Conservation (phyloP, 495 filamentous ascomycete genomes). For the Talaromyces ruber region DNA sequence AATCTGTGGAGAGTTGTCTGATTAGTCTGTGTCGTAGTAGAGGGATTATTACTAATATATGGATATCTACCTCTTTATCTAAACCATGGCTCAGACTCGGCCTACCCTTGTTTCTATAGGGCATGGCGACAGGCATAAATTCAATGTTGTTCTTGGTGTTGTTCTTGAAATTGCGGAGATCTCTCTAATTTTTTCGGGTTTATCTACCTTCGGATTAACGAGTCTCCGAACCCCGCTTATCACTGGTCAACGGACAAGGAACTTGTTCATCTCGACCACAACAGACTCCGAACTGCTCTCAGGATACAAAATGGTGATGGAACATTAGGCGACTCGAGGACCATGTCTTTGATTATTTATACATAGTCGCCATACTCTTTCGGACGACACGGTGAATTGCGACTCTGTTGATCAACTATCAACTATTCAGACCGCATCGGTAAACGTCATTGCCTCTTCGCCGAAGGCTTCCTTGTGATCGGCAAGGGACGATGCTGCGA, state of each 20-base stretch:
- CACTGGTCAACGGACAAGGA: constrained; percentile 7
- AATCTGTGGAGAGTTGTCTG: constrained; percentile 31
- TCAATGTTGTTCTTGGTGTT: not conserved
- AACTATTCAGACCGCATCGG: not conserved
- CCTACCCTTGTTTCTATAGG: constrained; percentile 31
- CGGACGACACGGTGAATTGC: not conserved
- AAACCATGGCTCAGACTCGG: constrained; percentile 43
- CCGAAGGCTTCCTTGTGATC: not conserved
- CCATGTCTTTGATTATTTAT: not conserved
- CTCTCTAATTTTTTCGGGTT: not conserved
- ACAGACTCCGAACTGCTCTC: not conserved
- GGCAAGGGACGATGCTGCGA: constrained; percentile 26
- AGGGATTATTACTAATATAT: not conserved
- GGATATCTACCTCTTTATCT: constrained; percentile 41
- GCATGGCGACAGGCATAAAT: constrained; percentile 11
- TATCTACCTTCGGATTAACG: constrained; percentile 4
- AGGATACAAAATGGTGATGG: not conserved
- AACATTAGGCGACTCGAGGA: not conserved
- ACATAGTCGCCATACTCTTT: not conserved
- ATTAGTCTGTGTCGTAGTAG: not conserved
- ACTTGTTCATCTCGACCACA: not conserved
- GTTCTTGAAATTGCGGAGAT: not conserved
- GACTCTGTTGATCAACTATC: not conserved
- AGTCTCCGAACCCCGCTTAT: constrained; percentile 2
- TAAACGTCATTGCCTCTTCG: constrained; percentile 2